Conservation (phyloP, 139 green algal species). For the Eudorina sp. region DNA sequence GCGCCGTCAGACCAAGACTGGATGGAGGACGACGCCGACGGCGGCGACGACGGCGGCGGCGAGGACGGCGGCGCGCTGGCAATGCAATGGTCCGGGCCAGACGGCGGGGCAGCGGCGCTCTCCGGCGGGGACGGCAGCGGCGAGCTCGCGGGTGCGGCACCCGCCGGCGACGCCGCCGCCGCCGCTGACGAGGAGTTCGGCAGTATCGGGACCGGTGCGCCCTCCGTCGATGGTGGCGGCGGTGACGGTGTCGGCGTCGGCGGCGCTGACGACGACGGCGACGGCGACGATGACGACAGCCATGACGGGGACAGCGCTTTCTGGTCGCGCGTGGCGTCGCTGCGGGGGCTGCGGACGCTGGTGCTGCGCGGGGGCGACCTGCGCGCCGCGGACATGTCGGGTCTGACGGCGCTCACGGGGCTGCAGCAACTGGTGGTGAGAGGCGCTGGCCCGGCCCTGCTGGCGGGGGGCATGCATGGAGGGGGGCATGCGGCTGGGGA, state of each 20-base stretch:
- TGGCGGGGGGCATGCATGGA: too few species aligned
- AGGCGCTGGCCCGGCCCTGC: not conserved
- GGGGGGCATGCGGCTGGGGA: too few species aligned
- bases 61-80: too few species aligned
- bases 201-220: too few species aligned
- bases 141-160: not conserved
- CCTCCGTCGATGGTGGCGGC: not conserved
- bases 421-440: slow-evolving; percentile 20
- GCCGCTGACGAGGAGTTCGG: not conserved
- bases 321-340: slow-evolving; percentile 3
- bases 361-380: slow-evolving; percentile 24
- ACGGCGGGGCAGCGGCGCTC: too few species aligned
- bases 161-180: not conserved
- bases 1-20: too few species aligned
- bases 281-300: not conserved
- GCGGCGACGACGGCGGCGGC: too few species aligned
- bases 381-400: slow-evolving; percentile 1
- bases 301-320: not conserved
- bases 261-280: not conserved
- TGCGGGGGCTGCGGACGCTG: slow-evolving; percentile 23
- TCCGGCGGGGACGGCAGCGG: not conserved
- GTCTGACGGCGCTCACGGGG: slow-evolving; percentile 9
- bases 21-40: too few species aligned
- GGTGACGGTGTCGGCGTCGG: not conserved
- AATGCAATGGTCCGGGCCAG: too few species aligned